Evolutionary conservation across 176 grass and related monocot species (phyloP).

Genomic region (Alopecurus myosuroides): DNA sequence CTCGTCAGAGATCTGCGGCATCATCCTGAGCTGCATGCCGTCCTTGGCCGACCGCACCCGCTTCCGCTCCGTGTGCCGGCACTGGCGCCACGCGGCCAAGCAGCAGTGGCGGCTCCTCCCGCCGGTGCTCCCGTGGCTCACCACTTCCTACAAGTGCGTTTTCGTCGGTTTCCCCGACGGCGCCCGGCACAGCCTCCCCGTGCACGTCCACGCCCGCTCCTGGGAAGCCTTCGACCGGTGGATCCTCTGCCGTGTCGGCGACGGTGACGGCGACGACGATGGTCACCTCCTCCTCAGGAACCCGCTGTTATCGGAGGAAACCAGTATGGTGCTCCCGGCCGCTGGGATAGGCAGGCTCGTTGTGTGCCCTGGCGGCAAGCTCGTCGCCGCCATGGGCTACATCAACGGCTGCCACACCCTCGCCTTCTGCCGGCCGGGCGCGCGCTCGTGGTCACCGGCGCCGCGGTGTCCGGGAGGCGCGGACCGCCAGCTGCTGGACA

Average conservation of each 20-base stretch:
- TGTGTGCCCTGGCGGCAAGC: background rate
- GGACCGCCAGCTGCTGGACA: background rate
- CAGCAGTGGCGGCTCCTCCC: background rate
- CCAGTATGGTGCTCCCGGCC: background rate
- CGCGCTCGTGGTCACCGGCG: background rate
- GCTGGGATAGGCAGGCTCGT: background rate
- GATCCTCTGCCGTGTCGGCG: background rate
- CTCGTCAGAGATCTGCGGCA: background rate
- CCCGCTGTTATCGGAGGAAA: background rate
- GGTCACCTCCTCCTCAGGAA: background rate
- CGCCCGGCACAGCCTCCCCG: background rate
- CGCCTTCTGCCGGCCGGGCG: background rate
- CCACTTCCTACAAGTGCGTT: background rate
- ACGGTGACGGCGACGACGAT: background rate
- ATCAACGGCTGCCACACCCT: background rate
- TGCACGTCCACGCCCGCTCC: background rate
- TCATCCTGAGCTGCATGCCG: background rate
- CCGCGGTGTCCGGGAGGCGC: background rate
- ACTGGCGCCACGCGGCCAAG: background rate
- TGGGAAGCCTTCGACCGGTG: background rate
- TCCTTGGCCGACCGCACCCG: background rate
- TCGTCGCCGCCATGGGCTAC: background rate
- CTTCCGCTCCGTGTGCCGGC: background rate
- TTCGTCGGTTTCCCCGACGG: background rate
- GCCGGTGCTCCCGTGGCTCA: conserved; percentile 3